Conservation (phyloP, 2,329 filamentous ascomycete genomes). For the Aureobasidium mangrovei region DNA sequence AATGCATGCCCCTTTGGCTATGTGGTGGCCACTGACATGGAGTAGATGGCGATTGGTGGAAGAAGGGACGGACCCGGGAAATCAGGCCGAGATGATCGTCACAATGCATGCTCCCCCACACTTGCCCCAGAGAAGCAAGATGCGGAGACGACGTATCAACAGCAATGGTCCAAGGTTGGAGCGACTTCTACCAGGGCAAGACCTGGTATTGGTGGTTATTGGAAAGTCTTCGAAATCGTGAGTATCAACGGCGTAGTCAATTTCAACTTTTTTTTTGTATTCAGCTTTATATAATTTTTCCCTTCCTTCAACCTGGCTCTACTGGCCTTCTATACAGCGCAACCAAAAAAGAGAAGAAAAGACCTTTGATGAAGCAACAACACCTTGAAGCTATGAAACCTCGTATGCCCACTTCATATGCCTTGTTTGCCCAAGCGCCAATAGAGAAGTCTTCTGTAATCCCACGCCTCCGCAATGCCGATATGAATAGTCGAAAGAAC, state of each 20-base stretch:
- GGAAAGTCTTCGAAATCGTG: background rate
- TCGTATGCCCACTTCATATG: background rate
- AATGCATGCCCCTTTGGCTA: background rate
- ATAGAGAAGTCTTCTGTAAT: background rate
- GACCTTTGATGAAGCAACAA: background rate
- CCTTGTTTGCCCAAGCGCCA: slow-evolving; percentile 8
- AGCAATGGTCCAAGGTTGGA: no score
- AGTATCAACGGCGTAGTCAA: background rate
- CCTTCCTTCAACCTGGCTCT: background rate
- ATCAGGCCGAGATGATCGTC: background rate
- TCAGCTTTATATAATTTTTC: background rate
- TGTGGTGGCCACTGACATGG: background rate
- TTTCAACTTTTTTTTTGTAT: slow-evolving; percentile 10
- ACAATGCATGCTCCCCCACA: slow-evolving; percentile 4
- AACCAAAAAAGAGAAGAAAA: background rate
- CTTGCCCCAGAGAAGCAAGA: background rate
- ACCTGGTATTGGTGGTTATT: no score
- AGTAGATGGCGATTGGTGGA: background rate
- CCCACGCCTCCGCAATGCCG: slow-evolving; percentile 3
- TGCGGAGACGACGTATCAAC: background rate
- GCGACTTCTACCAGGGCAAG: no score
- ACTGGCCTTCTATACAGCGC: slow-evolving; percentile 4
- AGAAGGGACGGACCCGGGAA: background rate
- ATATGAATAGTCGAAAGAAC: slow-evolving; percentile 1
- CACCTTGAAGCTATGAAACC: background rate